Evolutionary conservation across 2,329 filamentous ascomycete genomes (phyloP).

Genomic region (Colletotrichum sp.): DNA sequence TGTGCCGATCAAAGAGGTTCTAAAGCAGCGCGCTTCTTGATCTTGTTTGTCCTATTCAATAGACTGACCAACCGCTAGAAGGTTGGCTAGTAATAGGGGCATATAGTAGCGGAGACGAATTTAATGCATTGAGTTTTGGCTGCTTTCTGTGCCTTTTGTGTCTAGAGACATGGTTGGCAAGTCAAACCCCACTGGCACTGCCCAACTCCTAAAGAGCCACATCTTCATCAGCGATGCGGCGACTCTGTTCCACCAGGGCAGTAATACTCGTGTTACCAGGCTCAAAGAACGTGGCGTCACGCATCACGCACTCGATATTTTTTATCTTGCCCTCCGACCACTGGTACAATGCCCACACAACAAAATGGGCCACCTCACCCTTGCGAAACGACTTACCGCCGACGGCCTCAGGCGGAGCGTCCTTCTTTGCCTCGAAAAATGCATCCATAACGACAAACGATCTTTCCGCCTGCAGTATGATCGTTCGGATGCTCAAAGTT

Average conservation of each 20-base stretch:
- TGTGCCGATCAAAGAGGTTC: too few relatives aligned
- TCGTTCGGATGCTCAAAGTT: not conserved
- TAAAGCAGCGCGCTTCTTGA: too few relatives aligned
- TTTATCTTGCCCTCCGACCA: not conserved
- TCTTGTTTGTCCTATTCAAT: too few relatives aligned
- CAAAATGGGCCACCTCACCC: not conserved
- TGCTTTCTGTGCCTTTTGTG: too few relatives aligned
- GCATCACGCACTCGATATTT: not conserved
- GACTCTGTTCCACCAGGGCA: not conserved
- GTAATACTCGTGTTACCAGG: not conserved
- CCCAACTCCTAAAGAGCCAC: not conserved
- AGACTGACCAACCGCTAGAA: too few relatives aligned
- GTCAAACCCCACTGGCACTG: not conserved
- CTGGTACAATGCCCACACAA: not conserved
- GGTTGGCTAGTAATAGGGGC: too few relatives aligned
- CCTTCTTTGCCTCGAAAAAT: not conserved
- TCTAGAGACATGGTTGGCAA: too few relatives aligned
- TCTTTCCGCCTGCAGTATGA: not conserved
- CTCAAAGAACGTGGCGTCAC: not conserved
- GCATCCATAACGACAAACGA: not conserved
- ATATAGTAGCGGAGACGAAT: too few relatives aligned
- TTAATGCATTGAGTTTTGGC: too few relatives aligned
- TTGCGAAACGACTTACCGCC: not conserved
- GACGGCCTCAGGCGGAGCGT: not conserved
- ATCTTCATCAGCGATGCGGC: not conserved